These are phyloP conservation scores for Globisporangium rhizosaccharum DNA, from an alignment of 352 stramenopile genomes.

Conservation along the genomic window DNA sequence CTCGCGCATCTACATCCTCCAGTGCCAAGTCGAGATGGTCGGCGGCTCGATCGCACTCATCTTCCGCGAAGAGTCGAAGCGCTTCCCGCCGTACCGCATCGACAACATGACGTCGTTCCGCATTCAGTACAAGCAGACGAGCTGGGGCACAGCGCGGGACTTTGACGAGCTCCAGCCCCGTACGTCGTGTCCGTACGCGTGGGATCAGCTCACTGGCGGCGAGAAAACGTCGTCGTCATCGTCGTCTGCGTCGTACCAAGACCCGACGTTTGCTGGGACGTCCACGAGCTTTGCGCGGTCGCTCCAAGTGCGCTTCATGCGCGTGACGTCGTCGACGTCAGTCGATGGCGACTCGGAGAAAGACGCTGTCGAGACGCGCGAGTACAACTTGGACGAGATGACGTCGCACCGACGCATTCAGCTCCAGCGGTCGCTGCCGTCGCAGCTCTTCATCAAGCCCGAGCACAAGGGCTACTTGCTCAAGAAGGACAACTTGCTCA, in stretches of 20 bases:
- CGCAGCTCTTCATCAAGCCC: slow-evolving; percentile 69
- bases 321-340: slow-evolving; percentile 71
- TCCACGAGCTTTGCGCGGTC: slow-evolving; percentile 57
- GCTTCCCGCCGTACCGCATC: slow-evolving; percentile 87
- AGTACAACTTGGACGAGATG: slow-evolving; percentile 89
- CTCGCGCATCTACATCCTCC: slow-evolving; percentile 84
- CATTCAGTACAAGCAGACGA: slow-evolving; percentile 82
- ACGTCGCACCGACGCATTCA: slow-evolving; percentile 73
- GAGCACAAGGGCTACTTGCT: slow-evolving; percentile 77
- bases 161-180: slow-evolving; percentile 75
- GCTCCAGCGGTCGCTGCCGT: slow-evolving; percentile 75
- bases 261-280: slow-evolving; percentile 53
- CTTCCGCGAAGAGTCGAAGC: slow-evolving; percentile 80
- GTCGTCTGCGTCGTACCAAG: slow-evolving; percentile 50
- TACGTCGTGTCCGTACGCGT: slow-evolving; percentile 80
- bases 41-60: slow-evolving; percentile 80
- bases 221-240: slow-evolving; percentile 60
- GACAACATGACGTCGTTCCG: slow-evolving; percentile 90
- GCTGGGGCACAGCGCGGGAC: slow-evolving; percentile 63
- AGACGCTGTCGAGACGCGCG: slow-evolving; percentile 76
- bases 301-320: slow-evolving; percentile 86
- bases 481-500: slow-evolving; percentile 87
- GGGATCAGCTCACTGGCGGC: slow-evolving; percentile 71
- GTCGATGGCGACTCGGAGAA: slow-evolving; percentile 53
- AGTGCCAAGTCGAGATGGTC: slow-evolving; percentile 84